phyloP scores from a whole-genome alignment of 805 yeast species.

The Saturnispora bothae region DNA sequence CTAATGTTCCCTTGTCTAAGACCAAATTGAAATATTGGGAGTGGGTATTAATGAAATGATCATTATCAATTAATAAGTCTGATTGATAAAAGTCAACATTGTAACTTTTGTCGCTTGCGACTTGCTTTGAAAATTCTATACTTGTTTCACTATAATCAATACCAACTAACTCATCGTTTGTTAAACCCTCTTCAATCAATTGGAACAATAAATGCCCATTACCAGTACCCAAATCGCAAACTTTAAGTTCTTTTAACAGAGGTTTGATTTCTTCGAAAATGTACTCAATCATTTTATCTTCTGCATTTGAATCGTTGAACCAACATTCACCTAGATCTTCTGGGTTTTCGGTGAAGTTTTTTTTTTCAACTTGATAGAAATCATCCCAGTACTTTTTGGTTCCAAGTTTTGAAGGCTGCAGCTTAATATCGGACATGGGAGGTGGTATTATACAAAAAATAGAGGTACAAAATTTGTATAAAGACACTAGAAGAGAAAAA shows the following conservation, averaged over 20 bases:
- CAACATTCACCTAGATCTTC: constrained; percentile 92
- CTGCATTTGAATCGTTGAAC: constrained; percentile 96
- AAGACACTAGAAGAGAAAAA: background rate
- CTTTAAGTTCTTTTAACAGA: constrained; percentile 12
- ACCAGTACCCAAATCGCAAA: constrained; percentile 90
- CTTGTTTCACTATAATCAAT: constrained; percentile 80
- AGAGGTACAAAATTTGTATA: too few species aligned
- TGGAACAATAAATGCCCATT: constrained; percentile 84
- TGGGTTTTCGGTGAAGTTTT: constrained; percentile 62
- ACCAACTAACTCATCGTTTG: constrained; percentile 55
- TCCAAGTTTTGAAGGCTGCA: constrained; percentile 76
- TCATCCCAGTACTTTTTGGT: constrained; percentile 88
- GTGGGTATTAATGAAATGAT: constrained; percentile 23
- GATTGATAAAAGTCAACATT: constrained; percentile 47
- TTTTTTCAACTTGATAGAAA: constrained; percentile 63
- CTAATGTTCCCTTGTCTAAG: constrained; percentile 91
- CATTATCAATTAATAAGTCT: constrained; percentile 48
- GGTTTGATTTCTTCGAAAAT: constrained; percentile 39
- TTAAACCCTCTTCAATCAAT: constrained; percentile 45
- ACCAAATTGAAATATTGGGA: constrained; percentile 53
- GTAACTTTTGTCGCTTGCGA: constrained; percentile 34
- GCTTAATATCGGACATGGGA: constrained; percentile 19
- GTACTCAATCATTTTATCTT: constrained; percentile 68
- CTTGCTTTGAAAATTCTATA: constrained; percentile 58
- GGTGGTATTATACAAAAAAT: too few species aligned